phyloP scores from a whole-genome alignment of 441 rosid genomes.

The Cnidoscolus chayamansa region DNA sequence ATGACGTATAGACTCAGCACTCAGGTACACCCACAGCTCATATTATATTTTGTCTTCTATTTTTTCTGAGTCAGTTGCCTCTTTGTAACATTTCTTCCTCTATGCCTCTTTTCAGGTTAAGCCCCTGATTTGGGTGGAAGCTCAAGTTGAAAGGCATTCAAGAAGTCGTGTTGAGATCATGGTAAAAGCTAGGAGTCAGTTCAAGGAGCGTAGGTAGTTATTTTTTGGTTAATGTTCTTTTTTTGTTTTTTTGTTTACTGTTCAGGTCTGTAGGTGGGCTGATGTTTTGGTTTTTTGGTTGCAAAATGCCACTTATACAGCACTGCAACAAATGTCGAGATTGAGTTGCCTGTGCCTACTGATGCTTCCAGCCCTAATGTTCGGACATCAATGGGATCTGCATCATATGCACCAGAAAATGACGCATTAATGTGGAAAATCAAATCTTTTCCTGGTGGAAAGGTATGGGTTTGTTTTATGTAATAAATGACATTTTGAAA shows the following conservation, averaged over 20 bases:
- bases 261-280: conserved; percentile 3
- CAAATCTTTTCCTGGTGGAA: conserved; percentile 90
- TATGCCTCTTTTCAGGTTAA: conserved; percentile 55
- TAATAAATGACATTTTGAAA: background rate
- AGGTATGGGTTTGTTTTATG: conserved; percentile 37
- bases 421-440: conserved; percentile 93
- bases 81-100: conserved; percentile 6
- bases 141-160: conserved; percentile 96
- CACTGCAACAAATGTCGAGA: conserved; percentile 92
- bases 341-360: conserved; percentile 79
- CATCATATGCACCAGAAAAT: conserved; percentile 82
- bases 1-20: conserved; percentile 90
- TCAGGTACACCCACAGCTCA: conserved; percentile 47
- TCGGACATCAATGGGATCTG: conserved; percentile 91
- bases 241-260: conserved; percentile 5
- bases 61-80: background rate
- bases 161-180: conserved; percentile 92
- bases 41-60: background rate
- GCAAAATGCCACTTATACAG: conserved; percentile 34
- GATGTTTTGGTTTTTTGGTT: conserved; percentile 15
- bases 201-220: conserved; percentile 91
- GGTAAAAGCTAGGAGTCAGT: conserved; percentile 97
- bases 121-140: conserved; percentile 99
- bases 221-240: background rate
- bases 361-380: conserved; percentile 87